A percentile compares a stretch with the other conserved stretches of the same genome.
Conservation (phyloP, 1,284 basidiomycete species). For the Trametes sp. region DNA sequence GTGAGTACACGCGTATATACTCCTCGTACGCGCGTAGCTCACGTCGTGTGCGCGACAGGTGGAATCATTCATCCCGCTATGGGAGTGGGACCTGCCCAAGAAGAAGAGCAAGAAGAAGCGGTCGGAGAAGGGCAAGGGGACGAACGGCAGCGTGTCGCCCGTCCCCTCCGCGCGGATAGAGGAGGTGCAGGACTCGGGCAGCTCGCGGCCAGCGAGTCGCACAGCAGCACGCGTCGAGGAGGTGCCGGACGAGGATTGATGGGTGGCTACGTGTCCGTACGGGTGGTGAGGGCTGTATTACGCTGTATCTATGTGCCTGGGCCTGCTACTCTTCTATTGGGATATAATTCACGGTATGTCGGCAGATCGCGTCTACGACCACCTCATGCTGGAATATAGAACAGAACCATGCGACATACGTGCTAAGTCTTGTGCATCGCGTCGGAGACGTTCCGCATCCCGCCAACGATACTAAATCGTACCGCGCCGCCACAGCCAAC, state of each 20-base stretch:
- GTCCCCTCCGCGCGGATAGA: conserved; percentile 46
- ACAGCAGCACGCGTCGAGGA: conserved; percentile 52
- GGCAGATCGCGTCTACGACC: too few species aligned
- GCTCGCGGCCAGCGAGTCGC: conserved; percentile 66
- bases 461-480: too few species aligned
- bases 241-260: conserved; percentile 43
- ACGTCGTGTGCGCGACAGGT: conserved; percentile 71
- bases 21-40: neutral
- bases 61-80: conserved; percentile 96
- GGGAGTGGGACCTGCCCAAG: conserved; percentile 97
- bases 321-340: conserved; percentile 27
- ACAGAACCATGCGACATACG: too few species aligned
- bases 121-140: conserved; percentile 50
- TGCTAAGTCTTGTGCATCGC: too few species aligned
- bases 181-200: conserved; percentile 60
- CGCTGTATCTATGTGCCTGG: conserved; percentile 35
- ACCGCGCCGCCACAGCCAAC: too few species aligned
- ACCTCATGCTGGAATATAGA: too few species aligned
- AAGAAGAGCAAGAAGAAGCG: conserved; percentile 85
- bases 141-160: conserved; percentile 30
- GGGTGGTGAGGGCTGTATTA: conserved; percentile 22
- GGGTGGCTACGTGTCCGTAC: conserved; percentile 15
- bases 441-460: too few species aligned
- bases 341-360: conserved; percentile 18
- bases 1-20: conserved; percentile 61